phyloP scores from a whole-genome alignment of 352 stramenopile species.

The Blastocystis sp. region DNA sequence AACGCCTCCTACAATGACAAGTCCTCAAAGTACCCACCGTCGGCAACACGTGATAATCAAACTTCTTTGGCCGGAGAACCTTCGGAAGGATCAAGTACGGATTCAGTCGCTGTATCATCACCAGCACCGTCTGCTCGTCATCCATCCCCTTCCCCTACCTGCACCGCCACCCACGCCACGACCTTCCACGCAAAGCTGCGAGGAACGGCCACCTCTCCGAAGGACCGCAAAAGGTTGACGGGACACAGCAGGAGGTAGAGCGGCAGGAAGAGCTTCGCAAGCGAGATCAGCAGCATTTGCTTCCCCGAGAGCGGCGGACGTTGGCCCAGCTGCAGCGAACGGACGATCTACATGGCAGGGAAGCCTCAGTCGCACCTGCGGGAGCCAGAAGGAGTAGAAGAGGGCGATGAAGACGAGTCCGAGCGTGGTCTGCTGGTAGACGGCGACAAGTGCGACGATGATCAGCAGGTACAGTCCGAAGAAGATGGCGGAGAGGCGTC shows the following conservation, averaged over 20 bases:
- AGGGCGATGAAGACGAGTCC: conserved; percentile 73
- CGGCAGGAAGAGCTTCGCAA: conserved; percentile 79
- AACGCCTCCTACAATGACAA: neutral
- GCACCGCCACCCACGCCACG: conserved; percentile 77
- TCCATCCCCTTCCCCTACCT: conserved; percentile 64
- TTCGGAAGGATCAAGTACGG: conserved; percentile 85
- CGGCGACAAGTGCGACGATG: neutral
- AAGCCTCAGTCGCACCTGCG: conserved; percentile 91
- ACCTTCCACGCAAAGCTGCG: conserved; percentile 61
- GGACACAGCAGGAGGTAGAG: conserved; percentile 86
- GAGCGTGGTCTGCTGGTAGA: neutral
- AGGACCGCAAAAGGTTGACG: conserved; percentile 79
- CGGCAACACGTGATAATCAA: conserved; percentile 77
- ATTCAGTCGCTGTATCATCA: conserved; percentile 80
- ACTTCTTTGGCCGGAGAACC: conserved; percentile 85
- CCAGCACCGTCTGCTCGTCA: conserved; percentile 60
- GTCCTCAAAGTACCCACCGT: neutral
- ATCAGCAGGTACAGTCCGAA: conserved; percentile 22
- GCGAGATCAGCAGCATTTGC: conserved; percentile 86
- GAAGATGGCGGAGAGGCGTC: neutral
- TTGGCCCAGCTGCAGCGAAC: conserved; percentile 68
- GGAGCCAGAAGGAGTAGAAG: conserved; percentile 93
- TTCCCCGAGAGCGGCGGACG: neutral
- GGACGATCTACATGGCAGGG: conserved; percentile 78
- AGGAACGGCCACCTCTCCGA: conserved; percentile 58